A percentile compares a stretch with the other conserved stretches of the same genome.
Evolutionary conservation across 1,284 basidiomycete species (phyloP).

Genomic region (Tilletiopsis washingtonensis): DNA sequence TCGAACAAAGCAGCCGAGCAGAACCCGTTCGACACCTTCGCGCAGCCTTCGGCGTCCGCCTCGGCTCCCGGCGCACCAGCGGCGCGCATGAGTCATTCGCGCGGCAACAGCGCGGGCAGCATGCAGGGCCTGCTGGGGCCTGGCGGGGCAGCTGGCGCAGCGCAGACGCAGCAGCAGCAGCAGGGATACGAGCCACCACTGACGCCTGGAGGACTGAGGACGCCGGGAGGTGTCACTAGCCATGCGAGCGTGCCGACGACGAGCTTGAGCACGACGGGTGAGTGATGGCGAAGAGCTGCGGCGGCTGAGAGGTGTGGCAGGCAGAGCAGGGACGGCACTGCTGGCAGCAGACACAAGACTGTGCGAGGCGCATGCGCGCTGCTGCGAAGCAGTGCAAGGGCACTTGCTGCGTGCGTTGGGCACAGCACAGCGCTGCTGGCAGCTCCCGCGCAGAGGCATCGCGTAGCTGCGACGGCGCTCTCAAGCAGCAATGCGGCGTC

Average conservation of each 20-base stretch:
- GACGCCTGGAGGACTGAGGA: conserved; percentile 35
- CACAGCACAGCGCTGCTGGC: too few species aligned
- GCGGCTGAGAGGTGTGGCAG: too few species aligned
- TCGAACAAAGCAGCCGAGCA: conserved; percentile 25
- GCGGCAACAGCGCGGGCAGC: conserved; percentile 14
- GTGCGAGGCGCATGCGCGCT: background rate
- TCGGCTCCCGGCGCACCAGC: conserved; percentile 16
- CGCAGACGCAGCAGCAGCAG: conserved; percentile 1
- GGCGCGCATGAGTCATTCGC: conserved; percentile 10
- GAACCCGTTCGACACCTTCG: conserved; percentile 36
- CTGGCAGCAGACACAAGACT: background rate
- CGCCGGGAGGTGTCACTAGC: conserved; percentile 33
- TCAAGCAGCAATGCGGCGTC: too few species aligned
- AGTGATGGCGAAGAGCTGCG: too few species aligned
- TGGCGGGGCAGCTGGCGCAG: background rate
- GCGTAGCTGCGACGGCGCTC: too few species aligned
- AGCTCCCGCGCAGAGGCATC: too few species aligned
- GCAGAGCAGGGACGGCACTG: background rate
- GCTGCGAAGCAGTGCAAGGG: background rate
- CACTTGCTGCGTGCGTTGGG: too few species aligned
- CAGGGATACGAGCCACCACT: conserved; percentile 6
- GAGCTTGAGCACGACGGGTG: conserved; percentile 24
- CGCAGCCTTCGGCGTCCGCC: conserved; percentile 2
- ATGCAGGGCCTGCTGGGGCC: background rate
- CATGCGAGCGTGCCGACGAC: conserved; percentile 37